Evolutionary conservation across 1,284 basidiomycete genomes (phyloP), one percentile per base, ranked within the genome.

Genomic region (Cutaneotrichosporon mucoides): DNA sequence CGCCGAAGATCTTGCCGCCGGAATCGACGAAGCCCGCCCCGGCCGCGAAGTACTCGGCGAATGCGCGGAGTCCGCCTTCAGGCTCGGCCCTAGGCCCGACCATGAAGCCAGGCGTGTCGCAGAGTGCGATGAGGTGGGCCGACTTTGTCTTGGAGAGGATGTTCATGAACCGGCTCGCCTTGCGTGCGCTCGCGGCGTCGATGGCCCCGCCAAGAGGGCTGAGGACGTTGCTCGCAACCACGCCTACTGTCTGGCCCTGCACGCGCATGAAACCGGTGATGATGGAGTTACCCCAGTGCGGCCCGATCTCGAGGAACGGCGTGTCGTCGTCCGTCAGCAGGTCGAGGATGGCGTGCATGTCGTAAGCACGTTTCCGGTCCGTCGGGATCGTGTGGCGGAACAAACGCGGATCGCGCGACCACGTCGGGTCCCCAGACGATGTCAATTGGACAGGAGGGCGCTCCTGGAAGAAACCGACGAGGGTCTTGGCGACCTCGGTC

Each of bases 51-150:
- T 61, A 64, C 37, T 58, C 51, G 1, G 62, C 59, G 34, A 64
- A 64, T 8, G 59, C 59, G 7, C 59, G 54, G 6, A 64, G 51
- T 6, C 62, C 62, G 37, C 62, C 62, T 41, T 64, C 62, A 2
- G 53, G 53, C 59, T 64, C 62, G 4, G 62, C 62, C 24, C 13
- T 12, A 6, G 62, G 59, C 1, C 62, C 62, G 40, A 64, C 62
- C 62, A 64, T 64, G 59, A 64, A 64, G 40, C 62, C 62, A 3
- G 62, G 62, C 34, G 62, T 64, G 57, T 64, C 62, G 59, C 62
- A 64, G 8, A 64, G 42, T 2, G 55, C 55, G 35, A 64, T 46
- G 12, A 64, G 33, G 55, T 64, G 62, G 4, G 51, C 54, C 4
- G 47, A 47, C 6, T 51, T 50, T n/a, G 62, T 61, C 59, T 64